Percentiles rank a stretch among this genome's conserved stretches.
Evolutionary conservation across 2,329 filamentous ascomycete genomes (phyloP).

Genomic region (Colletotrichum lupini): DNA sequence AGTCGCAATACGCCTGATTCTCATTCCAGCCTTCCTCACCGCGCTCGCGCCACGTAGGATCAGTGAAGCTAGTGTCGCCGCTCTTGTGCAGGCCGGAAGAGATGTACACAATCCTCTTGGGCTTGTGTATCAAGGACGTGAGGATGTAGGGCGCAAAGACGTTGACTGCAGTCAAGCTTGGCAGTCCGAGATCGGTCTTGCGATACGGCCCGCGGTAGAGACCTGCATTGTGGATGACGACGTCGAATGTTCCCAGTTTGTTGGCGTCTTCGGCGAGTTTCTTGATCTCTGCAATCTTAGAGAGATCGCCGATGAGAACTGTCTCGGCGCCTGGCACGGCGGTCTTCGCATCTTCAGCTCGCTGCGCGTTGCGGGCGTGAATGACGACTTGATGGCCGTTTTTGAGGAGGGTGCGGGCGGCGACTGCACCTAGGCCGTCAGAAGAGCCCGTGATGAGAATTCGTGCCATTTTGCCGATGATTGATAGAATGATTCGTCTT

Average conservation of each 20-base stretch:
- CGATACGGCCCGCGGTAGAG: slow-evolving; percentile 52
- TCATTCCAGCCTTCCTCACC: slow-evolving; percentile 50
- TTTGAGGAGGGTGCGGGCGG: slow-evolving; percentile 60
- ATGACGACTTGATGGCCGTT: slow-evolving; percentile 66
- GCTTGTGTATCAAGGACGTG: slow-evolving; percentile 59
- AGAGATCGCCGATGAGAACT: slow-evolving; percentile 64
- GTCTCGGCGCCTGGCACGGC: slow-evolving; percentile 61
- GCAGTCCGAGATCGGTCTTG: slow-evolving; percentile 47
- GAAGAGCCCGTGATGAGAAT: slow-evolving; percentile 64
- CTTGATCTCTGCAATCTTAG: slow-evolving; percentile 61
- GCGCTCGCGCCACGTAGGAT: slow-evolving; percentile 39
- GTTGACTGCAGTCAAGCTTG: slow-evolving; percentile 65
- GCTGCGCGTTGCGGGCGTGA: slow-evolving; percentile 66
- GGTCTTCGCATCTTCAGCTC: slow-evolving; percentile 58
- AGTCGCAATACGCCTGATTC: slow-evolving; percentile 58
- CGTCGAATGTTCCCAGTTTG: slow-evolving; percentile 61
- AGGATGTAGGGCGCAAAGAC: slow-evolving; percentile 68
- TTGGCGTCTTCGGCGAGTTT: slow-evolving; percentile 62
- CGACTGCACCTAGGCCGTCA: slow-evolving; percentile 65
- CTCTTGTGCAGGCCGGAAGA: slow-evolving; percentile 61
- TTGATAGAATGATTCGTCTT: not conserved
- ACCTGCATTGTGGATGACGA: slow-evolving; percentile 69
- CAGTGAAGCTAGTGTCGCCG: slow-evolving; percentile 57
- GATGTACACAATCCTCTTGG: slow-evolving; percentile 61
- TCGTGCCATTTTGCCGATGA: slow-evolving; percentile 10